Base-by-base conservation (phyloP, 2,329 filamentous ascomycete species). In the Lomentospora prolificans region DNA sequence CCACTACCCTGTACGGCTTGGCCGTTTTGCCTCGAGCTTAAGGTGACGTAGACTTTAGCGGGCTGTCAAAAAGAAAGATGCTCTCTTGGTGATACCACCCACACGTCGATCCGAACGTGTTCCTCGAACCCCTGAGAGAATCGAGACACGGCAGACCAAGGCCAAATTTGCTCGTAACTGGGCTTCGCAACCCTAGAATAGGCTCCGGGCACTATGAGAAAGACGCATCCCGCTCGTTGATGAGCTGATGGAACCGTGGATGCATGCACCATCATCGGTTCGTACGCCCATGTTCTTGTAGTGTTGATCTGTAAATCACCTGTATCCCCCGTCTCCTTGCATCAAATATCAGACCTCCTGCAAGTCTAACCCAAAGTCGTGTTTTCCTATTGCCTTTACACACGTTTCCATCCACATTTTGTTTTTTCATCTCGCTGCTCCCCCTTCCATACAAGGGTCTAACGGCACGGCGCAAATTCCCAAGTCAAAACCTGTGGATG, bases 91-190 rank as follows among this genome's bases (percentile, higher is more conserved):
- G 51, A 41, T 53, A 53, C 51, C 28, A 25, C 25, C 6, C 41
- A 48, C 44, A 48, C 44, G 44, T 48, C 22, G 44, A 48, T 48
- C 44, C 22, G 44, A 48, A 48, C 44, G 24, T 48, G 44, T 48
- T 48, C 44, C 17, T 48, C 12, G 44, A 25, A 17, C 36, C 36
- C 36, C 36, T 41, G 36, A 41, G 36, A 17, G 36, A 41, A 17
- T 41, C 14, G 36, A 17, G 36, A 17, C 4, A 12, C n/a, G n/a
- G 36, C 12, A 39, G 9, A 8, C n/a, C n/a, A 41, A 17, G 36
- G n/a, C 36, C n/a, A 12, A 41, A 17, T 17, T 8, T 41, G 36
- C n/a, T 41, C 36, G 19, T 14, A 41, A 41, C n/a, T 41, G n/a
- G 19, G n/a, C n/a, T n/a, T n/a, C n/a, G n/a, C n/a, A n/a, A n/a